Conservation (phyloP, 805 yeast genomes). For the Zygosaccharomyces pseudorouxii region DNA sequence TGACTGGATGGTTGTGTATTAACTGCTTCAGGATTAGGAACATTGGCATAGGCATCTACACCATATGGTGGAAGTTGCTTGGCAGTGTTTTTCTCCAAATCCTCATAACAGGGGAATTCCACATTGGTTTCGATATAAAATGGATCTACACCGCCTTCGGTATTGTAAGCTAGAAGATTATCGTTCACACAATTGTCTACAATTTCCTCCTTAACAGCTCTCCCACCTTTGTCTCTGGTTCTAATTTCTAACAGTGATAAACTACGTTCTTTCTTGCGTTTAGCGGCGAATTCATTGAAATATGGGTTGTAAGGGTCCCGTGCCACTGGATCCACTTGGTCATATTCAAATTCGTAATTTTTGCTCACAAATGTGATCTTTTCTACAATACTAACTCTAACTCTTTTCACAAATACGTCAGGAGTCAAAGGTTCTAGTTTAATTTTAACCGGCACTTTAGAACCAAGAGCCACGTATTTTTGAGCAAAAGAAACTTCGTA, state of each 20-base stretch:
- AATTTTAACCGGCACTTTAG: slow-evolving; percentile 55
- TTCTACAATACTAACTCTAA: slow-evolving; percentile 63
- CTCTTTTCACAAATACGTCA: slow-evolving; percentile 55
- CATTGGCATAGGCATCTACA: slow-evolving; percentile 24
- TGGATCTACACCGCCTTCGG: slow-evolving; percentile 18
- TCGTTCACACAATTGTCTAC: slow-evolving; percentile 50
- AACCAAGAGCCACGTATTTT: slow-evolving; percentile 62
- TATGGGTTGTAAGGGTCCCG: slow-evolving; percentile 34
- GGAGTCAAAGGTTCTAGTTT: slow-evolving; percentile 64
- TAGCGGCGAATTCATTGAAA: slow-evolving; percentile 31
- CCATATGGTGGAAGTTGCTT: slow-evolving; percentile 34
- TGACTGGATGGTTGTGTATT: background rate
- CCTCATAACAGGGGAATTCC: slow-evolving; percentile 29
- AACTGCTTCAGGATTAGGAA: slow-evolving; percentile 17
- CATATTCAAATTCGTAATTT: slow-evolving; percentile 49
- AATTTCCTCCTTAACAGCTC: slow-evolving; percentile 59
- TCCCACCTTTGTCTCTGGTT: slow-evolving; percentile 44
- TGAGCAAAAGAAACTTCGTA: slow-evolving; percentile 69
- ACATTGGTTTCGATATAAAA: slow-evolving; percentile 26
- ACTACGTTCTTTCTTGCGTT: slow-evolving; percentile 44
- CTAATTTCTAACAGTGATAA: slow-evolving; percentile 60
- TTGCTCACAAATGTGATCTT: slow-evolving; percentile 59
- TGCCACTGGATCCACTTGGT: slow-evolving; percentile 40
- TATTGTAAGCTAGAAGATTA: slow-evolving; percentile 49
- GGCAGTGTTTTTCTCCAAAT: slow-evolving; percentile 22